phyloP scores from a whole-genome alignment of 2,329 filamentous ascomycete genomes.

The Neurospora crassa region DNA sequence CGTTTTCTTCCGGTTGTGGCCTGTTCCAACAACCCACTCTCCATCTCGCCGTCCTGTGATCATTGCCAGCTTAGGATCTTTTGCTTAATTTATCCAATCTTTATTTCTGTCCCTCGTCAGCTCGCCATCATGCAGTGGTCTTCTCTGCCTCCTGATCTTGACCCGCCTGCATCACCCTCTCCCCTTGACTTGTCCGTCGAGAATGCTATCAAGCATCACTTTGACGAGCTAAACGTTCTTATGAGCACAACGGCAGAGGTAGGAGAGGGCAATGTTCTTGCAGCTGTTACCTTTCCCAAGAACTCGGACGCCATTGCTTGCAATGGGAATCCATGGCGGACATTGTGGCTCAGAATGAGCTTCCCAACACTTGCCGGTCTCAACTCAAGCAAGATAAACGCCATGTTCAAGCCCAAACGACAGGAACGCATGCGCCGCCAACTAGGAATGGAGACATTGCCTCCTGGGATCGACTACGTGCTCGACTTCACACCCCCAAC shows the following conservation, averaged over 20 bases:
- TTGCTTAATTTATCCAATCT: background rate
- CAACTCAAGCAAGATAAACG: slow-evolving; percentile 36
- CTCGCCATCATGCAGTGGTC: background rate
- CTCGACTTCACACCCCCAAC: slow-evolving; percentile 53
- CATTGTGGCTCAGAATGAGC: slow-evolving; percentile 32
- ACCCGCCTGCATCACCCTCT: background rate
- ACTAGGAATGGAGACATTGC: slow-evolving; percentile 26
- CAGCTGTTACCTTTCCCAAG: slow-evolving; percentile 29
- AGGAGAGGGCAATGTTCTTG: slow-evolving; percentile 14
- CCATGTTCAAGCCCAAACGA: slow-evolving; percentile 32
- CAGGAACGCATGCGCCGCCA: slow-evolving; percentile 31
- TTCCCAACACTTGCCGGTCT: slow-evolving; percentile 37
- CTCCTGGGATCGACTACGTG: slow-evolving; percentile 43
- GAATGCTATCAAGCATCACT: background rate
- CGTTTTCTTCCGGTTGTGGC: background rate
- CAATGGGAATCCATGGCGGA: slow-evolving; percentile 21
- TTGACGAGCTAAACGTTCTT: background rate
- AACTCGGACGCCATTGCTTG: slow-evolving; percentile 21
- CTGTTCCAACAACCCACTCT: background rate
- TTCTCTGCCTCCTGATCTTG: background rate
- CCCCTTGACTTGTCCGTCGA: background rate
- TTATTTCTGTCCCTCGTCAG: background rate
- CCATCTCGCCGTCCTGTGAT: background rate
- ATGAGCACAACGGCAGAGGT: background rate
- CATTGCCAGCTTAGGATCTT: background rate